These are phyloP conservation scores for Lagerstroemia fauriei DNA, from an alignment of 441 rosid species.

Conservation along the genomic window DNA sequence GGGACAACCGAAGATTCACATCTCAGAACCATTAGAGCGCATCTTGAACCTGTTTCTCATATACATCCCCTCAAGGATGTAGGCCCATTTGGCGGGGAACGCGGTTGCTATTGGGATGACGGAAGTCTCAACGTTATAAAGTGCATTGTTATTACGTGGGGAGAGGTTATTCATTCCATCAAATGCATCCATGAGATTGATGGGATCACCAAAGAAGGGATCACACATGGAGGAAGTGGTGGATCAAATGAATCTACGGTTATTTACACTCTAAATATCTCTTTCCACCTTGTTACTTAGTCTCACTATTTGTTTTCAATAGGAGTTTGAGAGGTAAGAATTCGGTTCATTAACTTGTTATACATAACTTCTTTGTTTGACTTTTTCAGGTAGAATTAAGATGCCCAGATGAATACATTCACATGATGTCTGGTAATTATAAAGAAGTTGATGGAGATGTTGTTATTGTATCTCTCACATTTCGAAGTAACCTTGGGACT, in stretches of 20 bases:
- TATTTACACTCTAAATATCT: neutral
- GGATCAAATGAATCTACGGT: neutral
- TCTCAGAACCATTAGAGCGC: neutral
- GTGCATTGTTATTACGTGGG: neutral
- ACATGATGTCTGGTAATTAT: neutral
- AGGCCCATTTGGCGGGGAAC: neutral
- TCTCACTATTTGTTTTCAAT: too few relatives aligned
- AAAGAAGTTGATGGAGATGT: neutral
- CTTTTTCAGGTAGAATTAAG: neutral
- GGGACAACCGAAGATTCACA: neutral
- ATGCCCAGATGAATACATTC: constrained; percentile 7
- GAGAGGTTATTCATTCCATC: neutral
- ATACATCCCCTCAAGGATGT: neutral
- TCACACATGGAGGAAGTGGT: neutral
- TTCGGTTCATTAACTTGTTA: neutral
- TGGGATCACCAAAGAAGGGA: neutral
- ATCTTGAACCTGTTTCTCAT: constrained; percentile 9
- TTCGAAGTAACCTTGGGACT: neutral
- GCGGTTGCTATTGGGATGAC: constrained; percentile 13
- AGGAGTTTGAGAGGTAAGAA: neutral
- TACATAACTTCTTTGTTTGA: neutral
- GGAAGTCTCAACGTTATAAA: neutral
- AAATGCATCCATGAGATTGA: neutral
- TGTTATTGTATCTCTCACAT: constrained; percentile 1
- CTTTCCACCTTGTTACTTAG: neutral